Base-by-base conservation (phyloP, 305 asterid species). In the Fraxinus angustifolia region DNA sequence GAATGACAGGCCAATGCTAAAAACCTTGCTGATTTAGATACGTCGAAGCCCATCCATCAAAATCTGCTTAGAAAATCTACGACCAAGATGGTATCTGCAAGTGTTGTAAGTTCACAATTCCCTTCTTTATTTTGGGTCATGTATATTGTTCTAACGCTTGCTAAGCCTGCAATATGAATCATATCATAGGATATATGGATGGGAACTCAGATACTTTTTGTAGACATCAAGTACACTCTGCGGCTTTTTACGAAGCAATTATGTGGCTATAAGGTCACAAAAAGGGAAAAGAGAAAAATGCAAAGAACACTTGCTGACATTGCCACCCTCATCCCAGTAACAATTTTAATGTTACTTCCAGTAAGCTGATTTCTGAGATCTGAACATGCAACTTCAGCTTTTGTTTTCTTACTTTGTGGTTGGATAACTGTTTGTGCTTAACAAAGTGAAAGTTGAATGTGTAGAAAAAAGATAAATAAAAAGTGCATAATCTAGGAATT, bases 311-410 rank as follows among this genome's bases (percentile, higher is more conserved):
- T 88, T 17, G 81, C 80, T 8, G 98, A 93, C 76, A 81, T 91
- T 71, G 90, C 91, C 33, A 86, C 92, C 10, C 95, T 93, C 81
- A 83, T 93, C 78, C 97, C 98, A 77, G 86, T 93, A 7, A 88
- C 92, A 35, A 89, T 93, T 85, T 87, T 93, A 40, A 93, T 93
- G 96, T 87, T 93, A 80, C 81, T 93, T 60, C 98, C 98, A n/a
- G 98, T 93, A 89, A 92, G 91, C 78, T 71, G 34, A 21, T 60
- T 53, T 31, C 19, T 28, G 30, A 28, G 8, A 16, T 75, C 75
- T 62, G 71, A 60, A 21, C 3, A 23, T 67, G 31, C 36, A 16
- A 35, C 8, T 50, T 10, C 6, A 11, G 8, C 12, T 67, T 23
- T 67, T 67, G 6, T 67, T 67, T 28, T 12, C 73, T 68, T 17